Conservation (phyloP, 768 basidiomycete genomes). For the Pisolithus orientalis region DNA sequence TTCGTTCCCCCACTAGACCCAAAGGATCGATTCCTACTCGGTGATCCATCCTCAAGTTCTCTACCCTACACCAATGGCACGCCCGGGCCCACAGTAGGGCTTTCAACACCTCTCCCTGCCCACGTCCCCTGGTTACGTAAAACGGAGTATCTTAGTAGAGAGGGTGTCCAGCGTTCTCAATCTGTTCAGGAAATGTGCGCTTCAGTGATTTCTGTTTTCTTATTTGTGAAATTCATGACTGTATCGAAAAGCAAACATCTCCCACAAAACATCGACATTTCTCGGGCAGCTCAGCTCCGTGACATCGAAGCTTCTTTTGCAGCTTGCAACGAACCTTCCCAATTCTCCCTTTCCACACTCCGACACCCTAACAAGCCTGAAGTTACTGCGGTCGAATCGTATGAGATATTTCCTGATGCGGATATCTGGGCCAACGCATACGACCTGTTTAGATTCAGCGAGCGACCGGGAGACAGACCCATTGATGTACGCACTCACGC, state of each 20-base stretch:
- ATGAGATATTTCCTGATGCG: constrained; percentile 76
- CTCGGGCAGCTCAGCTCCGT: constrained; percentile 64
- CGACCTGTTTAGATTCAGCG: constrained; percentile 80
- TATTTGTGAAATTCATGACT: not conserved
- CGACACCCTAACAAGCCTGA: constrained; percentile 76
- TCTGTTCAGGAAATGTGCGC: constrained; percentile 52
- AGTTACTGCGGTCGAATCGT: constrained; percentile 73
- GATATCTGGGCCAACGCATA: constrained; percentile 89
- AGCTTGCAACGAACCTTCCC: constrained; percentile 44
- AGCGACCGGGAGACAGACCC: constrained; percentile 75
- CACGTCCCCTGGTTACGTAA: constrained; percentile 90
- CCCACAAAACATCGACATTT: constrained; percentile 57
- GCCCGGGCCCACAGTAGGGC: constrained; percentile 30
- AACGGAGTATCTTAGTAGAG: constrained; percentile 81
- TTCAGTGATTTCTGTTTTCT: not conserved
- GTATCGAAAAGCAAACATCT: constrained; percentile 39
- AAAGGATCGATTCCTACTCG: constrained; percentile 69
- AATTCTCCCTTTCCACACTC: constrained; percentile 52
- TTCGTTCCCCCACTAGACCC: constrained; percentile 62
- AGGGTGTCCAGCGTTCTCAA: constrained; percentile 41
- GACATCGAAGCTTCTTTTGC: constrained; percentile 76
- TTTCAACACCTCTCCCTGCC: constrained; percentile 41
- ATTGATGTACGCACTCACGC: constrained; percentile 46
- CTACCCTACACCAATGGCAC: constrained; percentile 36
- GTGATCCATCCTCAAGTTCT: constrained; percentile 50